A percentile compares a stretch with the other conserved stretches of the same genome.
Conservation (phyloP, 2,329 filamentous ascomycete species). For the Penicillium sp. region DNA sequence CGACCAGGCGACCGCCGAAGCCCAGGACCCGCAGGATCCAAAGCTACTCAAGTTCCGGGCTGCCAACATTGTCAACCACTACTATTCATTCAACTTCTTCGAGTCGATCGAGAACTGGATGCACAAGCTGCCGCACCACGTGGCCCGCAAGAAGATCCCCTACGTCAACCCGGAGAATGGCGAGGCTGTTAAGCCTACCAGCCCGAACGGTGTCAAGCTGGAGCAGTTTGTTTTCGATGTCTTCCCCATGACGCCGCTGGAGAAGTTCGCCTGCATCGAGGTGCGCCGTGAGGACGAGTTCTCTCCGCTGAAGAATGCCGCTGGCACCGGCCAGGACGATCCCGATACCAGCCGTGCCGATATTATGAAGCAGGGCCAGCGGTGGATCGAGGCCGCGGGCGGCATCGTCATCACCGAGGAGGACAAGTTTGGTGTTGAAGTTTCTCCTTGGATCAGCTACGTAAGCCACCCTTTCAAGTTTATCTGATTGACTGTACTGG, state of each 20-base stretch:
- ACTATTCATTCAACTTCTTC: constrained; percentile 94
- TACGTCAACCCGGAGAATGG: constrained; percentile 75
- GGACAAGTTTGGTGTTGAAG: constrained; percentile 71
- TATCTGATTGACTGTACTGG: background rate
- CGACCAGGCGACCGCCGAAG: constrained; percentile 82
- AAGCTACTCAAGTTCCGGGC: constrained; percentile 92
- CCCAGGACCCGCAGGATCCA: constrained; percentile 76
- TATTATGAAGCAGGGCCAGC: constrained; percentile 85
- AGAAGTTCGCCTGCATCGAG: constrained; percentile 93
- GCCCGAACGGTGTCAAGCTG: constrained; percentile 97
- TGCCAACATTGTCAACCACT: constrained; percentile 99
- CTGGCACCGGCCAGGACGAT: constrained; percentile 86
- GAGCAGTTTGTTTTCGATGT: constrained; percentile 99
- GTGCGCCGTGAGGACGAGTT: constrained; percentile 98
- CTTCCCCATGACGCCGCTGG: constrained; percentile 82
- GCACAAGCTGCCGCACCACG: constrained; percentile 86
- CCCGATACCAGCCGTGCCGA: constrained; percentile 89
- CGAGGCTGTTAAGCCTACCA: constrained; percentile 82
- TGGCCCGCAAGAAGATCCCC: constrained; percentile 98
- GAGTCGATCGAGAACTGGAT: constrained; percentile 86
- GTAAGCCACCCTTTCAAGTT: constrained; percentile 60
- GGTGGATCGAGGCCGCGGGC: constrained; percentile 81
- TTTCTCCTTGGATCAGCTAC: constrained; percentile 93
- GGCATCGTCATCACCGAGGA: constrained; percentile 69
- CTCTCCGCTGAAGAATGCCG: constrained; percentile 91